Base-by-base conservation (phyloP, 208 protist species). In the Trypanosomatidae sp. region DNA sequence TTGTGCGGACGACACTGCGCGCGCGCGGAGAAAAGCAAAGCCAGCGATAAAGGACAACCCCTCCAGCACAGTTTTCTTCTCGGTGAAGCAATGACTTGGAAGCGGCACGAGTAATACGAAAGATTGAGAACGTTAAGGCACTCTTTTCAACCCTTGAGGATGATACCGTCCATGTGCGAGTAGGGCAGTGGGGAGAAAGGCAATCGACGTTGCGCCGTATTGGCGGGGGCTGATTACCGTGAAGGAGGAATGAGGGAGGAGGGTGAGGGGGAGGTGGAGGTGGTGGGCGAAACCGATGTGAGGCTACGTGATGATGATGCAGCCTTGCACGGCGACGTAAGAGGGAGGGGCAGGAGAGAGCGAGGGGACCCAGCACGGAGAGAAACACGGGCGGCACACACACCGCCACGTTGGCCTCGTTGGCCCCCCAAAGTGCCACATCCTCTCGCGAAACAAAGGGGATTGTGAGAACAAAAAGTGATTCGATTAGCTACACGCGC, bases 331-430 rank as follows among this genome's bases (percentile, higher is more conserved):
- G 9, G 10, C 25, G 25, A 36, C 53, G 25, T 25, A 47, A 59
- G 39, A 66, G 33, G 65, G 19, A 12, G 62, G 44, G 58, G 30
- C n/a, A 30, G 33, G 12, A 49, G 49, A 53, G 28, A 70, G 69
- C 13, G 36, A 44, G 47, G 73, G 19, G 70, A 66, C 64, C 8
- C n/a, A 47, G 52, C 17, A 15, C 30, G 13, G 43, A 33, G 41
- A 66, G 43, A 55, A 47, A 28, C 47, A 59, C 13, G 25, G 3
- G 12, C n/a, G 12, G 36, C 4, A 33, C 33, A 41, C 33, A 19
- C 33, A 36, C 58, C 25, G 19, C 30, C 58, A 43, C 33, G 12
- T 39, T 17, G 10, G 6, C 56, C 17, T 62, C 28, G 25, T 62
- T 43, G 58, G 13, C 17, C 25, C 17, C 58, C 39, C 12, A 36